phyloP scores from a whole-genome alignment of 352 stramenopile genomes.

The Aphanomyces invadans region DNA sequence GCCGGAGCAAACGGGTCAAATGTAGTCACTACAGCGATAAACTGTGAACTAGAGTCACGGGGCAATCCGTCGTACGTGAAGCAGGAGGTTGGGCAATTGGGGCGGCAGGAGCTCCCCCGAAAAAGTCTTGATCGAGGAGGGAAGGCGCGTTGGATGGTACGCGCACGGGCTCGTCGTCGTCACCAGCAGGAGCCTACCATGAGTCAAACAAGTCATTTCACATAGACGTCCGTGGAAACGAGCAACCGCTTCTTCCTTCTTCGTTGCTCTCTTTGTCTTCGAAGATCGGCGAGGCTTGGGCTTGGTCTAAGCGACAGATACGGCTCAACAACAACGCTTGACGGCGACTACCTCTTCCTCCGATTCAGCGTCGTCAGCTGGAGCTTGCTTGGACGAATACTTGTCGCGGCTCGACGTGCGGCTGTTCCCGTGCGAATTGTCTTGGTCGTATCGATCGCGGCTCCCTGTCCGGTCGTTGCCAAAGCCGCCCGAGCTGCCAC shows the following conservation, averaged over 20 bases:
- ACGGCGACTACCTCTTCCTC: conserved; percentile 48
- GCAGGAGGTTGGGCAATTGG: conserved; percentile 30
- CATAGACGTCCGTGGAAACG: no score
- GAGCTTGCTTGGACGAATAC: conserved; percentile 34
- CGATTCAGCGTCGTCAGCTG: conserved; percentile 51
- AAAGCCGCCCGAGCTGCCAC: conserved; percentile 13
- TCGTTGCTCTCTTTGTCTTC: conserved; percentile 58
- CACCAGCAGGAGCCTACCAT: no score
- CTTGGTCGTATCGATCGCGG: conserved; percentile 59
- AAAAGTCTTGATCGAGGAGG: conserved; percentile 73
- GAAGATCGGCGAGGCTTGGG: conserved; percentile 47
- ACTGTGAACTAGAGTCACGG: neutral
- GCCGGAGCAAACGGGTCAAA: conserved; percentile 65
- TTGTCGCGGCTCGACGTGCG: conserved; percentile 38
- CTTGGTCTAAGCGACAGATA: conserved; percentile 26
- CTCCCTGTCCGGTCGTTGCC: conserved; percentile 29
- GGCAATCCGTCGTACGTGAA: conserved; percentile 7
- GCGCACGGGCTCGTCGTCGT: conserved; percentile 33
- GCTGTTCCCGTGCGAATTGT: conserved; percentile 33
- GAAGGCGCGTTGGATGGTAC: conserved; percentile 53
- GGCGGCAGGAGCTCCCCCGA: conserved; percentile 36
- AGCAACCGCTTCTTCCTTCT: conserved; percentile 59
- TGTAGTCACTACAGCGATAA: conserved; percentile 29
- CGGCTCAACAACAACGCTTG: neutral
- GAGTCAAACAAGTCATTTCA: no score